Conservation (phyloP, 805 yeast genomes). For the Alloascoidea africana region DNA sequence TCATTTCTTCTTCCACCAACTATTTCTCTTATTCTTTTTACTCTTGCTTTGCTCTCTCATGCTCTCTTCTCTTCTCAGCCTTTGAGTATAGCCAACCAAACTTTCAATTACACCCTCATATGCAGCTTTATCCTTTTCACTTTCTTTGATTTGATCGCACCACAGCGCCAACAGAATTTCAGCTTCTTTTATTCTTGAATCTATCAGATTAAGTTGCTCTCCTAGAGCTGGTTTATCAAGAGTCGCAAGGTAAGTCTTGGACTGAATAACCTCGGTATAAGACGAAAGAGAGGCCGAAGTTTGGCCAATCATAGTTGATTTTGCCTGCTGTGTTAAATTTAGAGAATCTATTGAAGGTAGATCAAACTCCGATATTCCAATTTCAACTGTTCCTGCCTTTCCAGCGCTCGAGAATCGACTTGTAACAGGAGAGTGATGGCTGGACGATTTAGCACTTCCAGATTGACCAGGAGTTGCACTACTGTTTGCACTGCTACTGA, state of each 20-base stretch:
- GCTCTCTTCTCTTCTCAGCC: slow-evolving; percentile 28
- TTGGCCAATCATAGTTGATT: background rate
- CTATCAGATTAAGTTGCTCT: slow-evolving; percentile 1
- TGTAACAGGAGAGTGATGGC: background rate
- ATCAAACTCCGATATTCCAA: background rate
- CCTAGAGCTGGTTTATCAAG: background rate
- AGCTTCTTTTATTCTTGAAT: slow-evolving; percentile 17
- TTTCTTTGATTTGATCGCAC: slow-evolving; percentile 31
- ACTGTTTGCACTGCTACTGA: slow-evolving; percentile 19
- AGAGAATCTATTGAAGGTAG: background rate
- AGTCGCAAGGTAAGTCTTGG: background rate
- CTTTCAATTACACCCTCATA: slow-evolving; percentile 84
- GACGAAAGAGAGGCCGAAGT: background rate
- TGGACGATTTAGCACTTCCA: background rate
- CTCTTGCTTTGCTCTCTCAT: slow-evolving; percentile 1
- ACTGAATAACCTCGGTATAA: background rate
- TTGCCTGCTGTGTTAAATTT: background rate
- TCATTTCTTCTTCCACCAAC: background rate
- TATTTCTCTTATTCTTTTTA: background rate
- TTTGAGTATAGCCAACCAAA: slow-evolving; percentile 81
- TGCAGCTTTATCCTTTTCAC: slow-evolving; percentile 51
- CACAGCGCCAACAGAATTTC: slow-evolving; percentile 30
- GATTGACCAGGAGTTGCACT: slow-evolving; percentile 18
- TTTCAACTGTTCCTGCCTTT: background rate
- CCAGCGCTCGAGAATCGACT: background rate